Conservation (phyloP, 2,329 filamentous ascomycete genomes). For the Xylariomycetidae sp. region DNA sequence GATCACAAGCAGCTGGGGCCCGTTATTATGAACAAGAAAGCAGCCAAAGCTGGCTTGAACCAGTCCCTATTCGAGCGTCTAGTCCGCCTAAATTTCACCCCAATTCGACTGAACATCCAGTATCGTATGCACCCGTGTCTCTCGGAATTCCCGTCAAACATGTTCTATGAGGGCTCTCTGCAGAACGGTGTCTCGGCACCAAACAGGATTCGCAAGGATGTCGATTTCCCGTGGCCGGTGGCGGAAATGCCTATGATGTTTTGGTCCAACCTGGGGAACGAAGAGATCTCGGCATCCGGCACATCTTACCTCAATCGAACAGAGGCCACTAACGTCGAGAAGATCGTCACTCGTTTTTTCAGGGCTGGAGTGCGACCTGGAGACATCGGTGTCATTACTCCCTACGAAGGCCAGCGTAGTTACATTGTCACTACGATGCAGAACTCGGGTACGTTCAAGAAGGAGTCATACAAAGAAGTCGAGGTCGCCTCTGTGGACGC, state of each 20-base stretch:
- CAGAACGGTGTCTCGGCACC: constrained; percentile 94
- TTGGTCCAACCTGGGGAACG: constrained; percentile 96
- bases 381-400: constrained; percentile 96
- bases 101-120: constrained; percentile 92
- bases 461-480: constrained; percentile 97
- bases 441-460: constrained; percentile 93
- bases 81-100: constrained; percentile 83
- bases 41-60: constrained; percentile 93
- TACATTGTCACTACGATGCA: constrained; percentile 99
- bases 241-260: constrained; percentile 98
- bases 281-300: constrained; percentile 96
- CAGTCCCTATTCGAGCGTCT: constrained; percentile 98
- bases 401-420: constrained; percentile 96
- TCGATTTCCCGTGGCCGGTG: constrained; percentile 98
- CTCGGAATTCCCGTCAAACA: constrained; percentile 96
- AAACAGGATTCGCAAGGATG: constrained; percentile 82
- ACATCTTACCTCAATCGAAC: constrained; percentile 98
- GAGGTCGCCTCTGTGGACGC: constrained; percentile 98
- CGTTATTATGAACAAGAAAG: constrained; percentile 99
- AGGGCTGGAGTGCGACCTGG: constrained; percentile 93
- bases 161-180: constrained; percentile 97
- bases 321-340: constrained; percentile 95
- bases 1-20: constrained; percentile 97
- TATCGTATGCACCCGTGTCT: constrained; percentile 99
- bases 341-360: constrained; percentile 97